These are phyloP conservation scores for Talaromyces marneffei DNA, from an alignment of 2,329 filamentous ascomycete genomes.

Conservation along the genomic window DNA sequence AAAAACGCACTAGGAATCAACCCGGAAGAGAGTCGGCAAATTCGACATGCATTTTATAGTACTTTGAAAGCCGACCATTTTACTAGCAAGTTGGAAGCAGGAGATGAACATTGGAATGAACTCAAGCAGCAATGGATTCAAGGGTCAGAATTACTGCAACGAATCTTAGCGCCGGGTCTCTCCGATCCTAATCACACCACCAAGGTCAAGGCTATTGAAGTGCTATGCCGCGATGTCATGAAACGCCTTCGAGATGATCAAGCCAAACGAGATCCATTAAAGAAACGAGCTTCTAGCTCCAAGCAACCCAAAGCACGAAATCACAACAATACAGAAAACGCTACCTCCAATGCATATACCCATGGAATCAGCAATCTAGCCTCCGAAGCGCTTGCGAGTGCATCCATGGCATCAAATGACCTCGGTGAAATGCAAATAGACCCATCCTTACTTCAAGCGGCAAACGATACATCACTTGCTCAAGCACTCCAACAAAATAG, in stretches of 20 bases:
- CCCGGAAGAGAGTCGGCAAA: slow-evolving; percentile 59
- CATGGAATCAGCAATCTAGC: slow-evolving; percentile 41
- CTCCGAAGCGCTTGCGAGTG: slow-evolving; percentile 40
- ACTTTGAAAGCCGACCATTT: slow-evolving; percentile 62
- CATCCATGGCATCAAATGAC: slow-evolving; percentile 34
- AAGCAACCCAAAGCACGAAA: slow-evolving; percentile 18
- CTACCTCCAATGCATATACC: slow-evolving; percentile 22
- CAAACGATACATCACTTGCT: slow-evolving; percentile 43
- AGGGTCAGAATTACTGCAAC: slow-evolving; percentile 51
- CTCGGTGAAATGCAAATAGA: slow-evolving; percentile 57
- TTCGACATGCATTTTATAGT: slow-evolving; percentile 61
- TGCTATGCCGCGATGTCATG: slow-evolving; percentile 69
- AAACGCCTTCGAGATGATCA: slow-evolving; percentile 68
- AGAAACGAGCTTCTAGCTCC: slow-evolving; percentile 29
- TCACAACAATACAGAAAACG: slow-evolving; percentile 20
- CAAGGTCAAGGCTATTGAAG: slow-evolving; percentile 62
- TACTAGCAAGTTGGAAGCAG: slow-evolving; percentile 66
- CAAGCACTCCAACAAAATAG: slow-evolving; percentile 30
- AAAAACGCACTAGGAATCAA: slow-evolving; percentile 67
- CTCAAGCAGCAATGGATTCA: slow-evolving; percentile 64
- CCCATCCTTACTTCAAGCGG: slow-evolving; percentile 56
- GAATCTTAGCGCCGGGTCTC: slow-evolving; percentile 48
- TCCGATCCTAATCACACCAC: slow-evolving; percentile 49
- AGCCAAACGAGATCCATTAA: slow-evolving; percentile 49
- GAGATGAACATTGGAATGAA: slow-evolving; percentile 63